Percentiles rank a stretch among this genome's conserved stretches.
phyloP scores from a whole-genome alignment of 345 rosid species.

The Tarenaya hassleriana region DNA sequence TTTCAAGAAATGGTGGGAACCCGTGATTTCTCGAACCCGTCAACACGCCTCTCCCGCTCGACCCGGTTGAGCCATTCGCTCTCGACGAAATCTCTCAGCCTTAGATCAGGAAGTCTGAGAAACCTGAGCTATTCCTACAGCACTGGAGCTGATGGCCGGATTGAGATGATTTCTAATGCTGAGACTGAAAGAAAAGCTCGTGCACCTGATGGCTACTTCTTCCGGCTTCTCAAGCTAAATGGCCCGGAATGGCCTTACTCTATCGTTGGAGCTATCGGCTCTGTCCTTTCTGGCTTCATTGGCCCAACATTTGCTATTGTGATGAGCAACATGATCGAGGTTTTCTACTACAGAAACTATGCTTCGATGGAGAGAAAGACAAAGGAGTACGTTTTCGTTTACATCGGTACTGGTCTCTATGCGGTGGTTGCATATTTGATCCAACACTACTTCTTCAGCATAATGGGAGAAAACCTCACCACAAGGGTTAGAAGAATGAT shows the following conservation, averaged over 20 bases:
- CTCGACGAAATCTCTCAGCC: constrained; percentile 88
- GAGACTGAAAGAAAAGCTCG: constrained; percentile 85
- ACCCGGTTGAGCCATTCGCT: constrained; percentile 83
- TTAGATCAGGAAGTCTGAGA: constrained; percentile 91
- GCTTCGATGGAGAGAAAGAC: constrained; percentile 93
- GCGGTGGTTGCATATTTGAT: constrained; percentile 92
- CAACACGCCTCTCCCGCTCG: constrained; percentile 78
- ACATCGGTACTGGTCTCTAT: constrained; percentile 92
- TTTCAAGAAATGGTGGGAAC: constrained; percentile 95
- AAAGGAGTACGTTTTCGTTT: constrained; percentile 93
- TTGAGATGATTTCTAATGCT: constrained; percentile 97
- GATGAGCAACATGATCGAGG: constrained; percentile 98
- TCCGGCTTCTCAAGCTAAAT: constrained; percentile 81
- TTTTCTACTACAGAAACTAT: constrained; percentile 83
- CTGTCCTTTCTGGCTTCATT: constrained; percentile 86
- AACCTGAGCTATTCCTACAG: constrained; percentile 97
- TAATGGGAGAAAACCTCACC: constrained; percentile 99
- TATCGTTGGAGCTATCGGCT: constrained; percentile 92
- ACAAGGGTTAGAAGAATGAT: constrained; percentile 98
- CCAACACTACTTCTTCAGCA: constrained; percentile 98
- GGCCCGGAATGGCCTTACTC: constrained; percentile 99
- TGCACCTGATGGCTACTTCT: constrained; percentile 88
- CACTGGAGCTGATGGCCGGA: constrained; percentile 92
- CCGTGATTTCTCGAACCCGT: constrained; percentile 80
- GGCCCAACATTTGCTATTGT: constrained; percentile 96